phyloP scores from a whole-genome alignment of 495 filamentous ascomycete species.

The Penicillium maclennaniae region DNA sequence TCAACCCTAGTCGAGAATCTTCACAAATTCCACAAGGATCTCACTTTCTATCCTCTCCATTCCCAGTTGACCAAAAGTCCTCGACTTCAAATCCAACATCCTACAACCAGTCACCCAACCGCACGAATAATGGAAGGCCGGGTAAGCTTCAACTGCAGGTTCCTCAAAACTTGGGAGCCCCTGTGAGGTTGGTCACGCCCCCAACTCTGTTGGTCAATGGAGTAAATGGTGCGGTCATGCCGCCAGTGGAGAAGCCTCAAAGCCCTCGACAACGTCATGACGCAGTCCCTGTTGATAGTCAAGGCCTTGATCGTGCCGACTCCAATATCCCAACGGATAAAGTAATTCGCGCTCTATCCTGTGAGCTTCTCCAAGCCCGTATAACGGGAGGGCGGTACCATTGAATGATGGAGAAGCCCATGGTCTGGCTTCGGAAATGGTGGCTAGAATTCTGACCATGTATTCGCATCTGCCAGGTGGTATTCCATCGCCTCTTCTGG shows the following conservation, averaged over 20 bases:
- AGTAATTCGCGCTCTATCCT: slow-evolving; percentile 33
- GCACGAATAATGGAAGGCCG: slow-evolving; percentile 26
- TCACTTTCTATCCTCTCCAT: slow-evolving; percentile 27
- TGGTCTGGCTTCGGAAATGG: slow-evolving; percentile 30
- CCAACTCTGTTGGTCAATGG: slow-evolving; percentile 69
- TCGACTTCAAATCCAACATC: slow-evolving; percentile 13
- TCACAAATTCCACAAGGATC: slow-evolving; percentile 26
- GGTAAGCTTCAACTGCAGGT: slow-evolving; percentile 75
- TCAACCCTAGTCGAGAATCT: slow-evolving; percentile 52
- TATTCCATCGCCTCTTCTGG: slow-evolving; percentile 21
- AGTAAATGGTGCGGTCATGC: slow-evolving; percentile 30
- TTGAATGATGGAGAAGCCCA: slow-evolving; percentile 32
- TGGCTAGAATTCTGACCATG: slow-evolving; percentile 27
- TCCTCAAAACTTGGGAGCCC: slow-evolving; percentile 66
- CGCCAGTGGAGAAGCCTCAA: not conserved
- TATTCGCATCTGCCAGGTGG: slow-evolving; percentile 28
- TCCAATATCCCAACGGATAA: slow-evolving; percentile 31
- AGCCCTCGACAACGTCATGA: not conserved
- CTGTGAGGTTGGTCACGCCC: slow-evolving; percentile 76
- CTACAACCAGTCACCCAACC: slow-evolving; percentile 30
- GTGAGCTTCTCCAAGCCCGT: slow-evolving; percentile 30
- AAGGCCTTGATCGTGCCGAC: slow-evolving; percentile 1
- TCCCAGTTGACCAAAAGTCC: slow-evolving; percentile 26
- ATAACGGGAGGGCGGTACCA: slow-evolving; percentile 26
- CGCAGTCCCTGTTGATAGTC: slow-evolving; percentile 6